Evolutionary conservation across 2,329 filamentous ascomycete genomes (phyloP).

Genomic region (Lasiodiplodia sp.): DNA sequence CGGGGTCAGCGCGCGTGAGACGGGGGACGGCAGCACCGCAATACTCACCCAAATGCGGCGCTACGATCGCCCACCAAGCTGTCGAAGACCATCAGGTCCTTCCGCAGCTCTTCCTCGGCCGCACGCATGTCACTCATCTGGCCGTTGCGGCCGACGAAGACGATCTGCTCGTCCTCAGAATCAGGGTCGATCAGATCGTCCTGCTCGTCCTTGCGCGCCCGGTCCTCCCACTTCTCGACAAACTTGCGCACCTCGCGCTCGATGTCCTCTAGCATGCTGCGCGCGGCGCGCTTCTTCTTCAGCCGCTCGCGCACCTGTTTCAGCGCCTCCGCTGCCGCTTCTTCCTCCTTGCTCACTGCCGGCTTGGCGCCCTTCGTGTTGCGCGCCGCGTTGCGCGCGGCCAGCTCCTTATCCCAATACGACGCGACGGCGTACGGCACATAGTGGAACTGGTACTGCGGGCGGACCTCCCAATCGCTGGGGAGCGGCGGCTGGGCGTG

Average conservation of each 20-base stretch:
- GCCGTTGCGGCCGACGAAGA: constrained; percentile 79
- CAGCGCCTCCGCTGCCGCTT: constrained; percentile 66
- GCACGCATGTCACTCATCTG: constrained; percentile 66
- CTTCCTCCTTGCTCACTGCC: constrained; percentile 49
- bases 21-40: neutral
- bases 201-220: constrained; percentile 53
- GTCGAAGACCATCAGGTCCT: constrained; percentile 80
- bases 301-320: constrained; percentile 80
- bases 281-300: constrained; percentile 81
- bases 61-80: constrained; percentile 76
- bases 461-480: constrained; percentile 81
- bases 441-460: constrained; percentile 77
- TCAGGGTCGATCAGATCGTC: constrained; percentile 53
- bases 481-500: constrained; percentile 83
- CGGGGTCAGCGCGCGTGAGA: constrained; percentile 12
- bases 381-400: constrained; percentile 54
- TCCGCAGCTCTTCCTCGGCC: constrained; percentile 60
- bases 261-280: constrained; percentile 79
- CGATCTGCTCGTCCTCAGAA: constrained; percentile 82
- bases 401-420: constrained; percentile 74
- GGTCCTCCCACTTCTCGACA: constrained; percentile 67
- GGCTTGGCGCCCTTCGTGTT: constrained; percentile 45
- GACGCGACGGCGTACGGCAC: constrained; percentile 91
- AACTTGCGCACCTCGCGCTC: constrained; percentile 85
- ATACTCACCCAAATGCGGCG: constrained; percentile 79